A percentile compares a stretch with the other conserved stretches of the same genome.
Evolutionary conservation across 139 green algal genomes (phyloP).

Genomic region (Chlorella sp.): DNA sequence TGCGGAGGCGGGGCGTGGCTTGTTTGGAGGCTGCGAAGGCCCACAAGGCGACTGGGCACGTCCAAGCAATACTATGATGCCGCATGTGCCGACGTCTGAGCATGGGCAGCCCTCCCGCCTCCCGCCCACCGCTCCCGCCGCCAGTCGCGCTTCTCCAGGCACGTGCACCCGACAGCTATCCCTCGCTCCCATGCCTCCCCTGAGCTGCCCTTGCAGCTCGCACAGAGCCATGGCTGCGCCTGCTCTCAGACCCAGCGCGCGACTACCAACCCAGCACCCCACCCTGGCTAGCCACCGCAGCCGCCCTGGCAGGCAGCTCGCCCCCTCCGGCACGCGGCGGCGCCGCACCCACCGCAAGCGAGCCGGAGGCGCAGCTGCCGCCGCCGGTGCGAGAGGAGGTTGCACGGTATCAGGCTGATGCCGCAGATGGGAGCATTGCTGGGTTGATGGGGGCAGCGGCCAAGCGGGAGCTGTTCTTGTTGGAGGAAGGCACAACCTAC

Average conservation of each 20-base stretch:
- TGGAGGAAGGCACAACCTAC: conserved; percentile 55
- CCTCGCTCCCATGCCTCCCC: too few relatives aligned
- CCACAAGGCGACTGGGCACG: too few relatives aligned
- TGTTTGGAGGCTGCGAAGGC: too few relatives aligned
- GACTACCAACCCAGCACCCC: conserved; percentile 13
- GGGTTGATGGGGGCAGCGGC: not conserved
- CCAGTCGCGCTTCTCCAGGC: not conserved
- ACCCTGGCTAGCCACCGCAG: conserved; percentile 3
- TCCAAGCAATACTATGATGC: too few relatives aligned
- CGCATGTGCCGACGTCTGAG: too few relatives aligned
- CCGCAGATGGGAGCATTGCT: not conserved
- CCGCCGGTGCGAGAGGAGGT: not conserved
- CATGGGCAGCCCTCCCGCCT: too few relatives aligned
- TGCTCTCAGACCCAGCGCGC: not conserved
- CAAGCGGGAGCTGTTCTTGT: conserved; percentile 50
- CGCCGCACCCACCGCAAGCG: not conserved
- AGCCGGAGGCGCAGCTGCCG: not conserved
- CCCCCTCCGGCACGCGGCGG: not conserved
- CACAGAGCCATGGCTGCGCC: not conserved
- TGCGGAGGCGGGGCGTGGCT: too few relatives aligned
- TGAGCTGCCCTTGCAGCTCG: too few relatives aligned
- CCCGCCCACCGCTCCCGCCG: not conserved
- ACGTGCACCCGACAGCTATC: too few relatives aligned
- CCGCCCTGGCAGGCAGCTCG: not conserved
- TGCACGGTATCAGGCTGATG: not conserved